A percentile compares a stretch with the other conserved stretches of the same genome.
phyloP scores from a whole-genome alignment of 495 filamentous ascomycete species.

The Amphirosellinia nigrospora region DNA sequence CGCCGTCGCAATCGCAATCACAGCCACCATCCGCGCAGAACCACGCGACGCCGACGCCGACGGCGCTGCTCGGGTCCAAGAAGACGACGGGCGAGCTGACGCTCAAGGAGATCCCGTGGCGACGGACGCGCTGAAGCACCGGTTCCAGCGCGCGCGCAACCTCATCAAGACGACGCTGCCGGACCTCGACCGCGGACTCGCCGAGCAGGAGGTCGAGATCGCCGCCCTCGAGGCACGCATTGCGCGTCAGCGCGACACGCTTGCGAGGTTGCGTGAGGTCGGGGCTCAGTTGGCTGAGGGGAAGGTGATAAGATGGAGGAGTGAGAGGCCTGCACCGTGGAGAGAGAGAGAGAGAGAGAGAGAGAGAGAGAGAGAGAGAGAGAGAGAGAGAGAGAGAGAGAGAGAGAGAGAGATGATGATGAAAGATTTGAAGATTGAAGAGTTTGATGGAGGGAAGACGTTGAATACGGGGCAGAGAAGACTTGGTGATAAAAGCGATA shows the following conservation, averaged over 20 bases:
- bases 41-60: conserved; percentile 43
- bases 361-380: too few relatives aligned
- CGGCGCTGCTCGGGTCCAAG: conserved; percentile 37
- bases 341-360: conserved; percentile 7
- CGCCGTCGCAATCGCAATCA: conserved; percentile 26
- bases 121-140: conserved; percentile 75
- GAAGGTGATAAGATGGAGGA: conserved; percentile 33
- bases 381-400: background rate
- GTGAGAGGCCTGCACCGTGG: conserved; percentile 10
- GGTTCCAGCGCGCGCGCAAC: conserved; percentile 75
- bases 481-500: background rate
- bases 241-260: conserved; percentile 61
- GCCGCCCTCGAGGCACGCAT: conserved; percentile 71
- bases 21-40: background rate
- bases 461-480: background rate
- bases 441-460: background rate
- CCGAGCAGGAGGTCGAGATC: conserved; percentile 85
- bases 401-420: conserved; percentile 2
- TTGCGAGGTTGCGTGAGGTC: conserved; percentile 50
- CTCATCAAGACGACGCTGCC: conserved; percentile 69
- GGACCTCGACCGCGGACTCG: conserved; percentile 72
- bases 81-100: conserved; percentile 53
- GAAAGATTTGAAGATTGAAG: background rate
- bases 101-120: conserved; percentile 78
- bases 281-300: conserved; percentile 44